Evolutionary conservation across 1,284 basidiomycete genomes (phyloP).

Genomic region (Phellopilus nigrolimitatus): DNA sequence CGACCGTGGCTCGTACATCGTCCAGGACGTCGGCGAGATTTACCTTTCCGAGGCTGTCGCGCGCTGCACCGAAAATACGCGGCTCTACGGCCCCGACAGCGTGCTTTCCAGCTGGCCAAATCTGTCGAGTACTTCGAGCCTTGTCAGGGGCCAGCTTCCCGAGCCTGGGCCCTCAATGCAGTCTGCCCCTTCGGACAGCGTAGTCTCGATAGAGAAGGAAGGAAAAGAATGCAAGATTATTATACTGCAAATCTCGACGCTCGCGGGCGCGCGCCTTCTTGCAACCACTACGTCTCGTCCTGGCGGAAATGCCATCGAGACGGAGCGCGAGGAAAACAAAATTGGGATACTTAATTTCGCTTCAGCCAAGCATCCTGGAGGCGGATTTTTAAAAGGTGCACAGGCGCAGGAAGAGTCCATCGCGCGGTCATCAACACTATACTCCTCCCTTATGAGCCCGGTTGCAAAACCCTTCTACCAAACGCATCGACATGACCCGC

Average conservation of each 20-base stretch:
- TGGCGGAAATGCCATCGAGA: conserved; percentile 3
- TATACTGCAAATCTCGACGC: conserved; percentile 17
- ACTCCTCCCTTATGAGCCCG: conserved; percentile 21
- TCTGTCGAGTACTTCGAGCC: conserved; percentile 10
- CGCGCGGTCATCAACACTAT: conserved; percentile 24
- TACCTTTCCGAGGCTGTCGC: conserved; percentile 32
- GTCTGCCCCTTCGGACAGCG: neutral
- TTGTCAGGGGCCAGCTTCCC: conserved; percentile 5
- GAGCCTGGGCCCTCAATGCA: conserved; percentile 26
- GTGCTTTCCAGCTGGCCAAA: conserved; percentile 35
- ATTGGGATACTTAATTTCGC: conserved; percentile 25
- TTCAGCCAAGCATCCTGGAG: conserved; percentile 25
- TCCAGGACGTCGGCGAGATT: conserved; percentile 23
- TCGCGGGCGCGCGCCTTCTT: conserved; percentile 19
- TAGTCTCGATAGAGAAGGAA: neutral
- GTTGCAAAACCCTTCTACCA: conserved; percentile 22
- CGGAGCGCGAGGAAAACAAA: conserved; percentile 18
- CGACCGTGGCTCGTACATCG: conserved; percentile 26
- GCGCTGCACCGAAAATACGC: conserved; percentile 36
- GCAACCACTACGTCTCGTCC: conserved; percentile 13
- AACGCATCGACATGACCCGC: conserved; percentile 22
- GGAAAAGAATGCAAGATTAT: conserved; percentile 17
- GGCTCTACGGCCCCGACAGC: conserved; percentile 38
- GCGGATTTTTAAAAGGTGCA: conserved; percentile 25
- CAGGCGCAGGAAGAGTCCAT: conserved; percentile 26